A percentile compares a stretch with the other conserved stretches of the same genome.
These are phyloP conservation scores for Liriodendron chinense DNA, from an alignment of 164 flowering plant genomes.

Conservation along the genomic window DNA sequence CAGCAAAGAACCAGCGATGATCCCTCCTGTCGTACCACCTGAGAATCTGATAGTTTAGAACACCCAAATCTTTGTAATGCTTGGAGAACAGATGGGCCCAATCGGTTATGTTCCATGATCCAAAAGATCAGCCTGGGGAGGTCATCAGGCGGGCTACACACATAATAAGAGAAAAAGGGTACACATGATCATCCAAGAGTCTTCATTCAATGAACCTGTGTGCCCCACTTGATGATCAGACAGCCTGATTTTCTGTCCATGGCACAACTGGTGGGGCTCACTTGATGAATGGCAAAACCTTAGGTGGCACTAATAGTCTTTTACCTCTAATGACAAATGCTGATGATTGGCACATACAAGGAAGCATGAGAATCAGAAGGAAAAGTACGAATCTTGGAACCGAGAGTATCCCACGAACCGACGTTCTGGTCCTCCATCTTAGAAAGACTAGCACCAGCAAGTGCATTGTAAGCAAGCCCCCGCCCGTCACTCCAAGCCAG, in stretches of 20 bases:
- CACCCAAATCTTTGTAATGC: neutral
- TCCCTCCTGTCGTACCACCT: slow-evolving; percentile 55
- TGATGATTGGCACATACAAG: slow-evolving; percentile 56
- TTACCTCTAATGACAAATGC: slow-evolving; percentile 58
- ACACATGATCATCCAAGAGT: neutral
- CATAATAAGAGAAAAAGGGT: neutral
- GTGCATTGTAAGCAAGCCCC: slow-evolving; percentile 35
- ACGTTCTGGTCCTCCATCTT: slow-evolving; percentile 47
- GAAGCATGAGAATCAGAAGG: slow-evolving; percentile 49
- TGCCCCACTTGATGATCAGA: neutral
- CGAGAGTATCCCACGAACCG: slow-evolving; percentile 40
- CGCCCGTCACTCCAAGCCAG: slow-evolving; percentile 55
- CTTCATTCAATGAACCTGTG: neutral
- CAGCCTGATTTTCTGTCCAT: neutral
- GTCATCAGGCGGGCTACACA: neutral
- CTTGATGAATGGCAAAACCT: neutral
- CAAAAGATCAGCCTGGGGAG: too few relatives aligned
- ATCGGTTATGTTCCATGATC: too few relatives aligned
- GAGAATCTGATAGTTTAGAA: neutral
- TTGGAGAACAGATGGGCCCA: neutral
- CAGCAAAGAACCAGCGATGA: slow-evolving; percentile 42
- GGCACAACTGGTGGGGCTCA: neutral
- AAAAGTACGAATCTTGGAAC: slow-evolving; percentile 55
- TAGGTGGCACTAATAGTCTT: neutral
- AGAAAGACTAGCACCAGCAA: slow-evolving; percentile 32